Evolutionary conservation across 140 eudicot genomes (phyloP), one percentile per base, ranked within the genome.

Genomic region (Flaveria floridana): DNA sequence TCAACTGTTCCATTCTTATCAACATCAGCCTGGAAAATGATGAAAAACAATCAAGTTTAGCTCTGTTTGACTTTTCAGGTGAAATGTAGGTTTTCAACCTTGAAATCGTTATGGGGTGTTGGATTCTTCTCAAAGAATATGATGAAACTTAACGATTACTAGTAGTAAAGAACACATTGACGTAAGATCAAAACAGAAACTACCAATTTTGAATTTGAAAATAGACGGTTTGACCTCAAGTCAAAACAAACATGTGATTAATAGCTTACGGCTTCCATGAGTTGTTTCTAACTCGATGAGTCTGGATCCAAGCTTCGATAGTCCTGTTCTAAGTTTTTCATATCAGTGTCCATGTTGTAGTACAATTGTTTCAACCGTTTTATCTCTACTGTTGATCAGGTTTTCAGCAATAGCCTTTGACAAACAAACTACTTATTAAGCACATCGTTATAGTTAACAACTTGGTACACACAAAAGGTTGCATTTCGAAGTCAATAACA

Each of bases 271-370:
- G 98, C 98, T 3, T 92, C 96, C 98, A 92, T 86, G 20, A 92
- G 82, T 76, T 89, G 80, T 88, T 78, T 90, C 98, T 46, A 84
- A 21, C 79, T 88, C 96, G 2, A 68, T 74, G 8, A 90, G 89
- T 73, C 77, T 85, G 15, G 96, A 90, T 61, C 96, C 99, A 8
- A 93, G 94, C 87, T 86, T 90, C 19, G 94, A 46, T 59, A 90
- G 52, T 46, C 99, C 96, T 0, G 62, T 66, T 77, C 83, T 85
- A 20, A 93, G 96, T 76, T 93, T 97, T 55, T 93, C 91, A 11
- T 83, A 85, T 90, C 99, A 0, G 99, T 93, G 59, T 90, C 97
- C 73, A 93, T 90, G 84, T 90, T 93, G 81, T 82, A 77, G 85
- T 90, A 88, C 97, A 88, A 88, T 74, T 90, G 89, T 71, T 74